Evolutionary conservation across 495 filamentous ascomycete genomes (phyloP).

Genomic region (Penicillium alfredii): DNA sequence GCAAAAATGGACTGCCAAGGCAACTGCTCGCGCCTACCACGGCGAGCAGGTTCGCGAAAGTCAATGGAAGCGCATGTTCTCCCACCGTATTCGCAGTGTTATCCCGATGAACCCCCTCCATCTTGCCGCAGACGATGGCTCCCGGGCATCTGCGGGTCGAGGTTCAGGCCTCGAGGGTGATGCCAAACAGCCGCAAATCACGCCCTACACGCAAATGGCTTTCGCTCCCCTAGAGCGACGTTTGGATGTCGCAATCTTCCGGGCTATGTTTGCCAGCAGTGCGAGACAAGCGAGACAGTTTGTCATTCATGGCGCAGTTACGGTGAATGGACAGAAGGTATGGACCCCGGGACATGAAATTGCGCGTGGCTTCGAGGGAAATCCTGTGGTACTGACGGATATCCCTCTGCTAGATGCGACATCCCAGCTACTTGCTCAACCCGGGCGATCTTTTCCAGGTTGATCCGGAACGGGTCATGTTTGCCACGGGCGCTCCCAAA

Average conservation of each 20-base stretch:
- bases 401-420: constrained; percentile 60
- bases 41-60: constrained; percentile 87
- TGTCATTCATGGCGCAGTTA: constrained; percentile 85
- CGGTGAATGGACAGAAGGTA: constrained; percentile 94
- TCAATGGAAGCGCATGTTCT: constrained; percentile 91
- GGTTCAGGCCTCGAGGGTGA: constrained; percentile 59
- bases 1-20: constrained; percentile 93
- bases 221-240: constrained; percentile 87
- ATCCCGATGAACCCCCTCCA: constrained; percentile 74
- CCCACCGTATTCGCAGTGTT: constrained; percentile 65
- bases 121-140: constrained; percentile 74
- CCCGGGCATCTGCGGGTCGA: constrained; percentile 70
- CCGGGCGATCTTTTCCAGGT: constrained; percentile 98
- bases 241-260: constrained; percentile 85
- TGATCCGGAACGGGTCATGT: constrained; percentile 78
- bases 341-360: constrained; percentile 9
- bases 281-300: constrained; percentile 92
- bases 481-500: constrained; percentile 74
- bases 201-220: constrained; percentile 87
- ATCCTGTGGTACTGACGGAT: constrained; percentile 5
- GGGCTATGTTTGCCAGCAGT: constrained; percentile 90
- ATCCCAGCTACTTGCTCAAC: constrained; percentile 92
- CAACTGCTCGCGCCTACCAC: constrained; percentile 77
- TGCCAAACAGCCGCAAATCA: constrained; percentile 23
- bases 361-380: no score